Evolutionary conservation across 345 rosid genomes (phyloP).

Genomic region (Hibiscus trionum): DNA sequence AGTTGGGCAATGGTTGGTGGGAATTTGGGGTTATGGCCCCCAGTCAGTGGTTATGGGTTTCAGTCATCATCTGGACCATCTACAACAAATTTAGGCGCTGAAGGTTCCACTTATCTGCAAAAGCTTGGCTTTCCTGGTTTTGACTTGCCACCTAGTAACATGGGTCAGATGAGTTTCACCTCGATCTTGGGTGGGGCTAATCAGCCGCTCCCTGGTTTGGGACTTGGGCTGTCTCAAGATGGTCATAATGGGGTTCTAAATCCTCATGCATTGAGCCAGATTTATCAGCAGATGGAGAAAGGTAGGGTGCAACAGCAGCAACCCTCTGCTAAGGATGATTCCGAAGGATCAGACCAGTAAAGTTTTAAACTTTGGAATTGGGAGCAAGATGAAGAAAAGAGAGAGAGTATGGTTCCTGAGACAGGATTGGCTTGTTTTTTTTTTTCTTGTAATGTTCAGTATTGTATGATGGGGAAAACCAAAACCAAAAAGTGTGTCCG

Average conservation of each 20-base stretch:
- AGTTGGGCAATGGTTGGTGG: constrained; percentile 62
- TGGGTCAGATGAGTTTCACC: constrained; percentile 74
- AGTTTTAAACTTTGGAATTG: constrained; percentile 16
- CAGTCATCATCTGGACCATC: constrained; percentile 44
- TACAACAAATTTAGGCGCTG: constrained; percentile 43
- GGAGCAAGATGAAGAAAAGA: constrained; percentile 5
- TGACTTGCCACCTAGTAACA: constrained; percentile 51
- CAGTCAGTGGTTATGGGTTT: constrained; percentile 58
- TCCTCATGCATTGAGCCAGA: constrained; percentile 64
- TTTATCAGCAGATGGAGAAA: constrained; percentile 92
- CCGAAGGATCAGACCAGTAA: constrained; percentile 83
- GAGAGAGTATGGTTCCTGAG: constrained; percentile 27
- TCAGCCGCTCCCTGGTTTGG: constrained; percentile 84
- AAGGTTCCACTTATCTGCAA: constrained; percentile 41
- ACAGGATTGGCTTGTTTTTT: constrained; percentile 18
- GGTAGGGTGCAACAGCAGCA: constrained; percentile 46
- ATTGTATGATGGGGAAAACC: constrained; percentile 41
- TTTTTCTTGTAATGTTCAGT: constrained; percentile 31
- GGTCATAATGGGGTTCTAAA: constrained; percentile 79
- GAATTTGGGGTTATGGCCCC: constrained; percentile 67
- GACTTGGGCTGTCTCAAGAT: constrained; percentile 87
- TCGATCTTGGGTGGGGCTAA: constrained; percentile 52
- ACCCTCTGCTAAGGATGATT: constrained; percentile 63
- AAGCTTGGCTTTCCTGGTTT: constrained; percentile 73
- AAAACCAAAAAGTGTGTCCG: constrained; percentile 8